Evolutionary conservation across 2,329 filamentous ascomycete species (phyloP).

Genomic region (Phyllosticta citribraziliensis): DNA sequence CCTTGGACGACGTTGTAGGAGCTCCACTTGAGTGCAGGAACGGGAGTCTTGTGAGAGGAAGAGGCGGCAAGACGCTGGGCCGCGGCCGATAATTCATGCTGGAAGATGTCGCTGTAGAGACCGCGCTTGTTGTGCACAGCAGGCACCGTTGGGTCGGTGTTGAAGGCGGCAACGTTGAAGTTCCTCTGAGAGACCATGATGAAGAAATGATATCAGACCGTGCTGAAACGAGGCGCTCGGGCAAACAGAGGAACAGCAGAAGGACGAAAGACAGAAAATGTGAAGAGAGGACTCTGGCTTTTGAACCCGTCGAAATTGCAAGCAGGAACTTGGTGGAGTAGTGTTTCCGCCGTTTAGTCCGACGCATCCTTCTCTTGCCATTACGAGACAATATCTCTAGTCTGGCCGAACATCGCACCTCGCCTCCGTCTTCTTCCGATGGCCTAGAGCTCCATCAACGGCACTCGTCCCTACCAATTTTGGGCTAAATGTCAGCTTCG

Average conservation of each 20-base stretch:
- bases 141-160: constrained; percentile 22
- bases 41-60: not conserved
- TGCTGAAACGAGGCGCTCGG: not conserved
- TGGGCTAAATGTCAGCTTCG: not conserved
- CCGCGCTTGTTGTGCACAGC: constrained; percentile 14
- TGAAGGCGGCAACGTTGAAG: constrained; percentile 21
- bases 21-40: constrained; percentile 17
- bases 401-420: not conserved
- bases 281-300: not conserved
- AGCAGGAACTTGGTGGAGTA: not conserved
- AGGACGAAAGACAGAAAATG: not conserved
- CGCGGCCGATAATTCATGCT: constrained; percentile 17
- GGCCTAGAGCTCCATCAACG: not conserved
- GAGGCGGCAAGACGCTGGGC: constrained; percentile 11
- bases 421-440: not conserved
- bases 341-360: not conserved
- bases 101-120: constrained; percentile 24
- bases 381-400: not conserved
- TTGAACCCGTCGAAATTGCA: not conserved
- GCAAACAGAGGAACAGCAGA: not conserved
- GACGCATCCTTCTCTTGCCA: not conserved
- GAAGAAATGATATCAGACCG: not conserved
- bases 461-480: not conserved
- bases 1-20: constrained; percentile 28
- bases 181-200: not conserved